These are phyloP conservation scores for Geosiphon pyriformis DNA, from an alignment of 192 early-diverging fungal genomes.

Conservation along the genomic window DNA sequence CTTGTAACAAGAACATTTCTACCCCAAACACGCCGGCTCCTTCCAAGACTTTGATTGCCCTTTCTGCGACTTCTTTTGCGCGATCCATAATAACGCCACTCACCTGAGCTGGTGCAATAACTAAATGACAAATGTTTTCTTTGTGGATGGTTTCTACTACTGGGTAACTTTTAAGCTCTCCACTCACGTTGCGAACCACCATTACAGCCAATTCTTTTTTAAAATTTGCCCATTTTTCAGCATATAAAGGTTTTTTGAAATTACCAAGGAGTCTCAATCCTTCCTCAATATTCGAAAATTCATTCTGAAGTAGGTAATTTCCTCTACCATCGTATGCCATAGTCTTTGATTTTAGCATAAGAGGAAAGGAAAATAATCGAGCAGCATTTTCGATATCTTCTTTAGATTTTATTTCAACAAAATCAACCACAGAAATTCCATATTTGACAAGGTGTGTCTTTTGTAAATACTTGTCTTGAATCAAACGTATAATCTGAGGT, in stretches of 20 bases:
- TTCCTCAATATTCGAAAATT: conserved; percentile 57
- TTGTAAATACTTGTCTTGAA: conserved; percentile 96
- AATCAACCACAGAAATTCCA: conserved; percentile 69
- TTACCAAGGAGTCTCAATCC: conserved; percentile 60
- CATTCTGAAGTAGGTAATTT: conserved; percentile 81
- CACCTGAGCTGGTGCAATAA: conserved; percentile 94
- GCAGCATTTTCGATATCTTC: conserved; percentile 50
- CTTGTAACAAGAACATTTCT: conserved; percentile 92
- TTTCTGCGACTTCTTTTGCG: conserved; percentile 79
- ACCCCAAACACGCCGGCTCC: conserved; percentile 95
- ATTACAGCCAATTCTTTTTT: conserved; percentile 94
- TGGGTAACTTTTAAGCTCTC: conserved; percentile 78
- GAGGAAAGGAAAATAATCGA: conserved; percentile 77
- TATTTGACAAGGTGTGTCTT: conserved; percentile 69
- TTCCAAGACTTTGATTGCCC: conserved; percentile 70
- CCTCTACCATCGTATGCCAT: conserved; percentile 95
- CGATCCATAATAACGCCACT: conserved; percentile 66
- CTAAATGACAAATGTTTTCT: conserved; percentile 94
- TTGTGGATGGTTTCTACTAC: conserved; percentile 96
- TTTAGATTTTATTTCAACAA: conserved; percentile 52
- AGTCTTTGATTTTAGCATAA: conserved; percentile 93
- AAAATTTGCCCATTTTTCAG: conserved; percentile 93
- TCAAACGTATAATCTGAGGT: conserved; percentile 75
- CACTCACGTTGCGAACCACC: conserved; percentile 81
- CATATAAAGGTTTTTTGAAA: conserved; percentile 68